Evolutionary conservation across 805 yeast genomes (phyloP), one percentile per base, ranked within the genome.

Genomic region (Cyberlindnera maclurae): DNA sequence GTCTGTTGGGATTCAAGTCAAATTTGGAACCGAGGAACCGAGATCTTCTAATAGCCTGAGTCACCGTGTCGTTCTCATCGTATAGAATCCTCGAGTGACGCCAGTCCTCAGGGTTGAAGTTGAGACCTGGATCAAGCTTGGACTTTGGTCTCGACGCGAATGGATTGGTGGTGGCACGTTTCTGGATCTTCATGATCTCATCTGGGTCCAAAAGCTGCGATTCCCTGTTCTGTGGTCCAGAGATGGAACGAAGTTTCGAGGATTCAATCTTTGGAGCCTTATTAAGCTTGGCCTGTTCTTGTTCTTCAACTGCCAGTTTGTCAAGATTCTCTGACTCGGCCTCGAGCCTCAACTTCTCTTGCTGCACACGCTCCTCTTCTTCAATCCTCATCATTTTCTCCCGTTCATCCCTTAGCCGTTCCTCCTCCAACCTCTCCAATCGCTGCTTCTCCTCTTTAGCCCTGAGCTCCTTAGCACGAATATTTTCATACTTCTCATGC

Each of bases 401-500:
- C 33, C 35, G 34, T 38, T 42, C 44, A n/a, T 15, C 15, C 26
- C 31, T 29, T 26, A 37, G 38, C 13, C 29, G 24, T 38, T 47
- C 49, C 40, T 51, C 45, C 46, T 53, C 53, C 38, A 42, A 31
- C 37, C 41, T 46, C 43, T 52, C 47, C 35, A 46, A 39, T 34
- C 50, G 47, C 42, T 56, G 44, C 38, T 45, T 36, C 60, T 72
- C 79, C 26, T 75, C 78, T 52, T 72, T 75, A 38, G 55, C 55
- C 22, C 35, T 42, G n/a, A 44, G 39, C 35, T 50, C 47, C 31
- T 62, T 68, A 42, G 58, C 68, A 70, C 69, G 75, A 47, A 70
- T 61, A 52, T 73, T 78, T 43, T 77, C 83, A 37, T 70, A 75
- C 47, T 70, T 72, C 52, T 80, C 88, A 57, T 80, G 82, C 50